phyloP scores from a whole-genome alignment of 768 basidiomycete species.

The Cyathus striatus region DNA sequence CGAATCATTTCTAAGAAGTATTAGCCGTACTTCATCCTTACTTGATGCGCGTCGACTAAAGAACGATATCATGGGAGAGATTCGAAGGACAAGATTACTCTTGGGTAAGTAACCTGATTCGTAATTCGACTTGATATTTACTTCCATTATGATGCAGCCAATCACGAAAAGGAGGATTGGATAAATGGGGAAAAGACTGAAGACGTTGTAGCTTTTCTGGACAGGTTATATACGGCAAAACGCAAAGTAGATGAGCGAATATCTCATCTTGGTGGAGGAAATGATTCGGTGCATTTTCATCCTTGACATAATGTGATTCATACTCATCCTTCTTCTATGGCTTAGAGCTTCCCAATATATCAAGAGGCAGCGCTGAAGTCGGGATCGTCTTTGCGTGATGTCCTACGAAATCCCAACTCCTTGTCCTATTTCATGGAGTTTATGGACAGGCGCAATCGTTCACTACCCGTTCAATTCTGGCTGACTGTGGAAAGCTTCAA shows the following conservation, averaged over 20 bases:
- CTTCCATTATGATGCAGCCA: conserved; percentile 38
- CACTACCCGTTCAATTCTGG: conserved; percentile 94
- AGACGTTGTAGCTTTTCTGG: conserved; percentile 81
- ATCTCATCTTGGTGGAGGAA: conserved; percentile 64
- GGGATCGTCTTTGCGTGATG: conserved; percentile 62
- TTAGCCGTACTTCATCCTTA: conserved; percentile 74
- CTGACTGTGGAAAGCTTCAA: conserved; percentile 97
- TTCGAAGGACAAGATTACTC: conserved; percentile 69
- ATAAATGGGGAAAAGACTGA: conserved; percentile 84
- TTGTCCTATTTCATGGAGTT: conserved; percentile 98
- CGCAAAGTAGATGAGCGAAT: conserved; percentile 85
- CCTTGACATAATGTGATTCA: not conserved
- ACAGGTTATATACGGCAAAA: conserved; percentile 86
- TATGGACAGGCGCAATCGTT: conserved; percentile 86
- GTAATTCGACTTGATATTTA: not conserved
- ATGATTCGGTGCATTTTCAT: conserved; percentile 36
- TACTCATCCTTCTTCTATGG: conserved; percentile 16
- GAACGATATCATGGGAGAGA: conserved; percentile 91
- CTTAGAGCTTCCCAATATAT: conserved; percentile 31
- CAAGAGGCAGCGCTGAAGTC: conserved; percentile 40
- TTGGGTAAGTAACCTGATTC: conserved; percentile 44
- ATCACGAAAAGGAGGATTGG: conserved; percentile 85
- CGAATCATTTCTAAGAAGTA: conserved; percentile 86
- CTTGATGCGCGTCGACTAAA: conserved; percentile 87
- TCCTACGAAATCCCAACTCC: conserved; percentile 84